Percentiles rank a stretch among this genome's conserved stretches.
Evolutionary conservation across 2,329 filamentous ascomycete genomes (phyloP).

Genomic region (Metarhizium brunneum): DNA sequence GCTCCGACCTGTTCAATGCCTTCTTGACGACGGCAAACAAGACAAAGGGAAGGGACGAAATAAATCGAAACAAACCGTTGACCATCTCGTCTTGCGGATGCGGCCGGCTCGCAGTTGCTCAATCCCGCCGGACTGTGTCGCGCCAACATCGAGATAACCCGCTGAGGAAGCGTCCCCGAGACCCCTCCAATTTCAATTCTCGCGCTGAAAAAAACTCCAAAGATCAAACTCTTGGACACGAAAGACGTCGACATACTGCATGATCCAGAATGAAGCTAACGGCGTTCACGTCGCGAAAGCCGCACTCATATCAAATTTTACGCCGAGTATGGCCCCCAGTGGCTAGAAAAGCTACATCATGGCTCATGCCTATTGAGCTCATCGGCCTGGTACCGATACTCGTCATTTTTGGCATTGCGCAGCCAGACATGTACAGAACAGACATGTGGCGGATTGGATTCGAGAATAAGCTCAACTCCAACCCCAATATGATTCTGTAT

Average conservation of each 20-base stretch:
- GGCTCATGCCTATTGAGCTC: constrained; percentile 58
- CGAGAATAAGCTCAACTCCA: constrained; percentile 64
- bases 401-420: constrained; percentile 62
- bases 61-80: background rate
- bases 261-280: constrained; percentile 1
- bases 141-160: background rate
- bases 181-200: background rate
- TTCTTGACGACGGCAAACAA: background rate
- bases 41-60: background rate
- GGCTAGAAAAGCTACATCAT: constrained; percentile 46
- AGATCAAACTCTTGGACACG: background rate
- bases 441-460: constrained; percentile 65
- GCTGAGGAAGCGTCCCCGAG: background rate
- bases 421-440: constrained; percentile 63
- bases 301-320: constrained; percentile 41
- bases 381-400: constrained; percentile 54
- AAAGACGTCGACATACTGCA: background rate
- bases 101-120: background rate
- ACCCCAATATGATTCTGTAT: constrained; percentile 59
- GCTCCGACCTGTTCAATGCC: background rate
- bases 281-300: constrained; percentile 1
- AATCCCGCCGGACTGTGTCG: background rate
- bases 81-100: background rate
- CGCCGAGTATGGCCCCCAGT: constrained; percentile 47
- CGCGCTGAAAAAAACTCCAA: background rate